Conservation (phyloP, 106 monocot genomes). For the Iris macrosiphon region DNA sequence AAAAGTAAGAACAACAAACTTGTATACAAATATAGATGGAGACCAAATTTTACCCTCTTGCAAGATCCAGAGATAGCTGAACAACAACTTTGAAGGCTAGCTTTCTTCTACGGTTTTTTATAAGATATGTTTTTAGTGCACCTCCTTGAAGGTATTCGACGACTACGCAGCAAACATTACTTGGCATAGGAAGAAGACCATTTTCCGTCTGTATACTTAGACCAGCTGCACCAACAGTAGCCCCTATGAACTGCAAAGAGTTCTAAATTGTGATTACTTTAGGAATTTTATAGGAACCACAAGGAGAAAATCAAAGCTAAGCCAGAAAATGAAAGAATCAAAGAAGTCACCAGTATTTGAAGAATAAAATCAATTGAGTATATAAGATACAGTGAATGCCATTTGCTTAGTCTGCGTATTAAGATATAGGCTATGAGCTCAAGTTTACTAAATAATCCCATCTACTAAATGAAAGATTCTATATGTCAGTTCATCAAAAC, state of each 20-base stretch:
- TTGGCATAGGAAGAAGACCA: slow-evolving; percentile 66
- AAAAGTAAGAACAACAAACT: too few species aligned
- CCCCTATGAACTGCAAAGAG: slow-evolving; percentile 75
- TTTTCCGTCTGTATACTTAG: slow-evolving; percentile 74
- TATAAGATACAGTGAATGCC: too few species aligned
- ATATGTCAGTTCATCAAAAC: too few species aligned
- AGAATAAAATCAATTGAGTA: too few species aligned
- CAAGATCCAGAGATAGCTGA: slow-evolving; percentile 75
- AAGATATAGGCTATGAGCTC: too few species aligned
- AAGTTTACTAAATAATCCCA: too few species aligned
- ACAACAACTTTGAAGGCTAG: slow-evolving; percentile 84
- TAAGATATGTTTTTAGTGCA: slow-evolving; percentile 70
- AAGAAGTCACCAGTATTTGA: neutral
- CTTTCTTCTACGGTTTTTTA: slow-evolving; percentile 82
- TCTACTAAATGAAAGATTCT: too few species aligned
- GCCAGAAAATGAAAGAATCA: neutral
- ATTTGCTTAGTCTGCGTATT: too few species aligned
- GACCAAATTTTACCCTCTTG: slow-evolving; percentile 56
- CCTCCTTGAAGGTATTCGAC: slow-evolving; percentile 92
- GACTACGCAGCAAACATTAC: slow-evolving; percentile 77
- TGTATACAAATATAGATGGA: neutral
- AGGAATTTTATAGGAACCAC: neutral
- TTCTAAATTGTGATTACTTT: too few species aligned
- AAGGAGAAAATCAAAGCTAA: neutral
- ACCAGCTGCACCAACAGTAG: slow-evolving; percentile 59